Conservation (phyloP, 306 rosid genomes). For the Astragalus glycyphyllos region DNA sequence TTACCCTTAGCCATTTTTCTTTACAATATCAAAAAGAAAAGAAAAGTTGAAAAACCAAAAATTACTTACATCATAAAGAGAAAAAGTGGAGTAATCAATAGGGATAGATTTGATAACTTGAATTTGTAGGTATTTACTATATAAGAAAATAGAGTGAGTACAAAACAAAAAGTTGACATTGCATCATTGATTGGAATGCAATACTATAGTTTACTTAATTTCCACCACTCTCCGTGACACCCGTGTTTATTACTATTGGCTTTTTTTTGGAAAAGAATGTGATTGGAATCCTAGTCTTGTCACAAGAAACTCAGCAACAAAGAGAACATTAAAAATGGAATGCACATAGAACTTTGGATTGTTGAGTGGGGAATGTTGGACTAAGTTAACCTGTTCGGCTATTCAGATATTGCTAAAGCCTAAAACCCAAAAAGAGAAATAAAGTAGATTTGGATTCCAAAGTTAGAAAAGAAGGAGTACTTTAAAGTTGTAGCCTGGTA, state of each 20-base stretch:
- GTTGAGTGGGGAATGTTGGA: slow-evolving; percentile 35
- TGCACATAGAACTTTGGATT: slow-evolving; percentile 21
- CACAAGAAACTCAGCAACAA: slow-evolving; percentile 30
- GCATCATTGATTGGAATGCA: too few species aligned
- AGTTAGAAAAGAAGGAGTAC: slow-evolving; percentile 28
- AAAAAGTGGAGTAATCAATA: too few species aligned
- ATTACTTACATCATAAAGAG: too few species aligned
- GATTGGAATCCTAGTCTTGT: slow-evolving; percentile 36
- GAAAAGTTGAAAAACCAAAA: too few species aligned
- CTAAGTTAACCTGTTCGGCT: slow-evolving; percentile 34
- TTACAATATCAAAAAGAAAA: too few species aligned
- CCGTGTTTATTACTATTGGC: neutral
- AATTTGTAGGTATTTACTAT: too few species aligned
- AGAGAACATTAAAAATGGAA: slow-evolving; percentile 31
- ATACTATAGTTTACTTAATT: too few species aligned
- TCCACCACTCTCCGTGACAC: too few species aligned
- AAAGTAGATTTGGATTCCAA: slow-evolving; percentile 51
- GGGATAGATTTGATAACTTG: too few species aligned
- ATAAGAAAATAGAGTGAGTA: too few species aligned
- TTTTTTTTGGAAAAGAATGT: neutral
- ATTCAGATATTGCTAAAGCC: slow-evolving; percentile 42
- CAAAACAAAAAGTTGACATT: too few species aligned
- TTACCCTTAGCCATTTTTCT: too few species aligned
- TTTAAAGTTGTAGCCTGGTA: slow-evolving; percentile 32
- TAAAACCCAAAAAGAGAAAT: slow-evolving; percentile 41